phyloP scores from a whole-genome alignment of 2,329 filamentous ascomycete species.

The Talaromyces islandicus region DNA sequence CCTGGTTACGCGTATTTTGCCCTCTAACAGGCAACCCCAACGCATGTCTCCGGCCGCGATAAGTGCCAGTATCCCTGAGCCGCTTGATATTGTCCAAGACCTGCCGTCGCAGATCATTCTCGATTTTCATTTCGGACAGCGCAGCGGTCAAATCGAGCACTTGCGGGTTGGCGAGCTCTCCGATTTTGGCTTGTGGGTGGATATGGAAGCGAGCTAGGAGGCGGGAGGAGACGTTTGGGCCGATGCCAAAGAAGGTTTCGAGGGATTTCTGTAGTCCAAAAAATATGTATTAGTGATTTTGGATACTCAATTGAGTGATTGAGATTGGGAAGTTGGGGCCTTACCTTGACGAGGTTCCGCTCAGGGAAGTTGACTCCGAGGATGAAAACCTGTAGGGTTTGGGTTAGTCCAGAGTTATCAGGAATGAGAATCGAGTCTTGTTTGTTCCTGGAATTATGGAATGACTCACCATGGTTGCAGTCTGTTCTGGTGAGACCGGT shows the following conservation, averaged over 20 bases:
- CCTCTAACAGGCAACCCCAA: constrained; percentile 88
- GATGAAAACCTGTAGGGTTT: constrained; percentile 66
- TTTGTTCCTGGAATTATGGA: not conserved
- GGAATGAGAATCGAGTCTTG: not conserved
- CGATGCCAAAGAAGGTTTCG: constrained; percentile 80
- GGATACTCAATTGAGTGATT: not conserved
- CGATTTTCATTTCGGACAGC: constrained; percentile 85
- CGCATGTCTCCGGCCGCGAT: constrained; percentile 83
- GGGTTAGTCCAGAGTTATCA: not conserved
- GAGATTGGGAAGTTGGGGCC: constrained; percentile 19
- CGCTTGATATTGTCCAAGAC: constrained; percentile 80
- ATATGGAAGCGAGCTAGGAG: constrained; percentile 88
- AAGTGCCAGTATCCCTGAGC: constrained; percentile 84
- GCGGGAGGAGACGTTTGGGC: constrained; percentile 60
- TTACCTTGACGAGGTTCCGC: constrained; percentile 73
- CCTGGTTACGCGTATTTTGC: constrained; percentile 77
- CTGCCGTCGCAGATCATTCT: constrained; percentile 74
- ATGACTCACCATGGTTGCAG: constrained; percentile 2
- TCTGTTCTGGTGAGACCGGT: not conserved
- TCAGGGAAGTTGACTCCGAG: constrained; percentile 82
- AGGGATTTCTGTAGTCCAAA: constrained; percentile 47
- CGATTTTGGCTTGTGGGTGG: constrained; percentile 74
- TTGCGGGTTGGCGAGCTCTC: constrained; percentile 67
- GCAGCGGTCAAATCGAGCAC: constrained; percentile 77
- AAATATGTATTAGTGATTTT: no score